Base-by-base conservation (phyloP, 257 asterid genomes). In the Craterostigma plantagineum region DNA sequence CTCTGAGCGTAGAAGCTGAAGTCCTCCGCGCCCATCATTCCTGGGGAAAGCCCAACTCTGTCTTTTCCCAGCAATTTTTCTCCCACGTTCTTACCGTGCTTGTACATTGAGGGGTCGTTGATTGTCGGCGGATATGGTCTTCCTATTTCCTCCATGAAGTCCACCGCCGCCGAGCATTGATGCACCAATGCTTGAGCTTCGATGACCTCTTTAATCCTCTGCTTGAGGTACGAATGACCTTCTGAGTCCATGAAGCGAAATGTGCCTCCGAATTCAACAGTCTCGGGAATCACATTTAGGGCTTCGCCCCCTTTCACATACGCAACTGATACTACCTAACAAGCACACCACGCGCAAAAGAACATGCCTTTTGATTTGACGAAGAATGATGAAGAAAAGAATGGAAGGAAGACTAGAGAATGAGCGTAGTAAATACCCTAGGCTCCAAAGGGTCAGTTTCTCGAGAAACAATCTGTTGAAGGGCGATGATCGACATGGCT, bases 391-490 rank as follows among this genome's bases (percentile, higher is more conserved):
- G 40, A 12, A 1, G 11, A 43, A 10, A 43, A 0, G 23, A 43
- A n/a, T 16, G 33, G 33, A 41, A 27, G 37, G 16, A 49, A 35
- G 13, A 33, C n/a, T 49, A 40, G 0, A 15, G 3, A 39, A 53
- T 23, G 46, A 40, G 44, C 27, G 12, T 10, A 38, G 48, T 16
- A 11, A 46, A 50, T 69, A 85, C 96, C 70, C 77, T 69, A 46
- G 94, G 42, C 48, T 71, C 79, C 14, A 81, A 63, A 50, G 94
- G 94, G 58, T 85, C 76, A 9, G 86, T 81, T 68, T 85, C 94
- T 40, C 96, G 77, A 3, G 96, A 85, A 63, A 85, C 61, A 50
- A 81, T 63, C 54, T 86, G 92, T 41, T 81, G 96, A 43, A 86
- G 76, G 16, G 92, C 81, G 46, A 86, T 68, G 54, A 77, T 61